phyloP scores from a whole-genome alignment of 169 alveolate species.

The Plasmodium relictum region DNA sequence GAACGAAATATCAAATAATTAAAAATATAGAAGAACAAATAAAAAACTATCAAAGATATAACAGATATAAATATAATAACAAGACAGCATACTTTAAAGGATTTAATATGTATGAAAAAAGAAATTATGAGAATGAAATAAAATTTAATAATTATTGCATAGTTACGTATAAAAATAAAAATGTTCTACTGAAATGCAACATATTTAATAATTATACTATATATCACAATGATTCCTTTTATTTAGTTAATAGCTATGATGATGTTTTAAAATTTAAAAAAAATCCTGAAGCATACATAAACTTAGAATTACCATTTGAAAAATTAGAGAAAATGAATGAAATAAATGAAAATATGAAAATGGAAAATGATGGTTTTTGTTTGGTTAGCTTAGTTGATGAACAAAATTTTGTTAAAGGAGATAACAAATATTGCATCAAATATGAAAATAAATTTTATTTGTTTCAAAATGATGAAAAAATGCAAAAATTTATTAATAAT shows the following conservation, averaged over 20 bases:
- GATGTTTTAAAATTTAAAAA: slow-evolving; percentile 44
- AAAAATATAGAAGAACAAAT: slow-evolving; percentile 44
- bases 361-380: slow-evolving; percentile 75
- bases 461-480: slow-evolving; percentile 47
- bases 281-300: slow-evolving; percentile 28
- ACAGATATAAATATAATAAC: slow-evolving; percentile 56
- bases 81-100: slow-evolving; percentile 66
- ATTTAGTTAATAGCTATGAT: slow-evolving; percentile 35
- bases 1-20: slow-evolving; percentile 48
- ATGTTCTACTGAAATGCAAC: slow-evolving; percentile 49
- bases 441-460: slow-evolving; percentile 53
- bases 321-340: slow-evolving; percentile 42
- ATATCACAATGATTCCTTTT: slow-evolving; percentile 28
- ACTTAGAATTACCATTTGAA: slow-evolving; percentile 20
- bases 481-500: slow-evolving; percentile 46
- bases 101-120: slow-evolving; percentile 61
- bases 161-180: slow-evolving; percentile 68
- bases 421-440: slow-evolving; percentile 51
- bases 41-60: slow-evolving; percentile 40
- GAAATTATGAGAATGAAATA: slow-evolving; percentile 67
- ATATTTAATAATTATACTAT: slow-evolving; percentile 54
- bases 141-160: slow-evolving; percentile 53
- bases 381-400: slow-evolving; percentile 57
- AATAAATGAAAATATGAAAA: slow-evolving; percentile 9
- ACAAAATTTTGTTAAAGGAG: slow-evolving; percentile 49